Evolutionary conservation across 768 basidiomycete species (phyloP).

Genomic region (Mycena vulgaris): DNA sequence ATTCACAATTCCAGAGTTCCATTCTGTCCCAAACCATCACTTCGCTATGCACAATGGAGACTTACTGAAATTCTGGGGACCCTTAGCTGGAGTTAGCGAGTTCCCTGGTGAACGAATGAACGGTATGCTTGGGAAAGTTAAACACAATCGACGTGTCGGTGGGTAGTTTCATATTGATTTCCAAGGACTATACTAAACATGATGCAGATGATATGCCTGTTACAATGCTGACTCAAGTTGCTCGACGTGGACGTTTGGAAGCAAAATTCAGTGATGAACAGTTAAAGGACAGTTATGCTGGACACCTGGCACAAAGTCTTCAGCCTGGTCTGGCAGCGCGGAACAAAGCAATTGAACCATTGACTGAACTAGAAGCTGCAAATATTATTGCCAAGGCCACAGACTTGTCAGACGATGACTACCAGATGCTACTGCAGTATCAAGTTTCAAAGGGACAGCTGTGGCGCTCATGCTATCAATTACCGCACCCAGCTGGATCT

Average conservation of each 20-base stretch:
- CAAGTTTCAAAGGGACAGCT: slow-evolving; percentile 31
- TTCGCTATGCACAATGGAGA: too few relatives aligned
- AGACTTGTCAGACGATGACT: slow-evolving; percentile 26
- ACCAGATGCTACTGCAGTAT: slow-evolving; percentile 38
- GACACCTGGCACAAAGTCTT: slow-evolving; percentile 12
- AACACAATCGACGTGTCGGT: slow-evolving; percentile 43
- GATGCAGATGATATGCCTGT: slow-evolving; percentile 35
- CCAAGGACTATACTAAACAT: neutral
- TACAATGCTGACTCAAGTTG: slow-evolving; percentile 31
- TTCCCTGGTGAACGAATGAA: slow-evolving; percentile 49
- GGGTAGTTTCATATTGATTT: neutral
- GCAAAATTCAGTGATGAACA: slow-evolving; percentile 15
- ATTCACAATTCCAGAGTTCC: slow-evolving; percentile 36
- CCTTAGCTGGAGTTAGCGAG: slow-evolving; percentile 47
- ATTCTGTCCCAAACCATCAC: slow-evolving; percentile 50
- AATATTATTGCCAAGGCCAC: slow-evolving; percentile 30
- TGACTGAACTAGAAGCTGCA: slow-evolving; percentile 12
- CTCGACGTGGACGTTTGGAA: slow-evolving; percentile 8
- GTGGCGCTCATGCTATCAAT: slow-evolving; percentile 28
- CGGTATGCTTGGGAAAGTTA: slow-evolving; percentile 44
- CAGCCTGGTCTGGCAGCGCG: neutral
- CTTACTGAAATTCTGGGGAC: slow-evolving; percentile 50
- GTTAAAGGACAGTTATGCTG: neutral
- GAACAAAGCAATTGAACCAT: neutral
- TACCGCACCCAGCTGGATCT: slow-evolving; percentile 28